Evolutionary conservation across 441 rosid genomes (phyloP), one percentile per base, ranked within the genome.

Genomic region (Geranium incanum): DNA sequence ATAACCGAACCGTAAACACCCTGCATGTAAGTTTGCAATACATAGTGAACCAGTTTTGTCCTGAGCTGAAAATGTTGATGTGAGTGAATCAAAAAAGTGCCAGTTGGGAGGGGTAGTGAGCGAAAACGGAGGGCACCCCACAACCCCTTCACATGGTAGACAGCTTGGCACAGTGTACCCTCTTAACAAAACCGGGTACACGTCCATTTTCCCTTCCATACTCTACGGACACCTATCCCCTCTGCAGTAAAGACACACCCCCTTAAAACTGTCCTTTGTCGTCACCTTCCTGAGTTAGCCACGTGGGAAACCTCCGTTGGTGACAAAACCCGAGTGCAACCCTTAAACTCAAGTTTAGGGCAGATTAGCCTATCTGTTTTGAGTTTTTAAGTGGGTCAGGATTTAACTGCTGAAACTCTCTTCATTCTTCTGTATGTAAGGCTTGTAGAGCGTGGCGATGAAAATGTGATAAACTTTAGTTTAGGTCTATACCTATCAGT

Each of bases 131-230:
- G 62, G 15, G 59, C 66, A 63, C 36, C 66, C 78, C 81, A 77
- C 77, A 76, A 71, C 78, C 63, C 5, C 74, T 72, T 74, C 89
- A 87, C 89, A 83, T 86, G 92, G 77, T 75, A 67, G 90, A 84
- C 92, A 86, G 88, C 88, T 71, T 82, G 86, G 83, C 90, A 82
- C 81, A 68, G 81, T 69, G 85, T 78, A 76, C 84, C 71, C 79
- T 72, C 82, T 78, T 83, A 55, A 76, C 85, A 77, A 84, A 85
- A 84, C 83, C 65, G 73, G 80, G 78, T 74, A 76, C 85, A 69
- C 70, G 7, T 77, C 82, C 83, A 79, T 71, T 75, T 78, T 74
- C 78, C 66, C 84, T 76, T 77, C 81, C 79, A n/a, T 75, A 63
- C 28, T 74, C 68, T 41, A 71, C 59, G 78, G 77, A 77, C 83